These are phyloP conservation scores for Aplosporella prunicola DNA, from an alignment of 2,329 filamentous ascomycete genomes.

Conservation along the genomic window DNA sequence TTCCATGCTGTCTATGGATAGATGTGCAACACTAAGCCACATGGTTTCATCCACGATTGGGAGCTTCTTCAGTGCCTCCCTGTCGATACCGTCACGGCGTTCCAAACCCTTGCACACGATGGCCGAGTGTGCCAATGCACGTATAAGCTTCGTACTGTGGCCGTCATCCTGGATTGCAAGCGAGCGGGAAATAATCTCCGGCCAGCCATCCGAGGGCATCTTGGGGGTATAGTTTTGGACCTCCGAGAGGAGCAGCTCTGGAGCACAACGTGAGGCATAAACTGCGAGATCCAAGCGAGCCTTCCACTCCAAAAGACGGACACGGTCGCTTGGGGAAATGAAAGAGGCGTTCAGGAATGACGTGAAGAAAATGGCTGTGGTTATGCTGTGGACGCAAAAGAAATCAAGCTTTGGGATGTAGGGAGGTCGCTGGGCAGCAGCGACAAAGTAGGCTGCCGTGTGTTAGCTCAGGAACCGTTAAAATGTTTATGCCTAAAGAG, in stretches of 20 bases:
- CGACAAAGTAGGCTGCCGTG: conserved; percentile 43
- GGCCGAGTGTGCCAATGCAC: conserved; percentile 59
- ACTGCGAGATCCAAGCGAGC: conserved; percentile 63
- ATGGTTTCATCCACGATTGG: conserved; percentile 53
- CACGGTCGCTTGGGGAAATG: conserved; percentile 48
- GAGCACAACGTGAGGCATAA: conserved; percentile 60
- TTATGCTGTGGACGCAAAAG: conserved; percentile 71
- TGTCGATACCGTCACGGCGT: too few relatives aligned
- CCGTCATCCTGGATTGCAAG: conserved; percentile 57
- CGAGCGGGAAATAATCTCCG: conserved; percentile 33
- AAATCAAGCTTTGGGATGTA: conserved; percentile 73
- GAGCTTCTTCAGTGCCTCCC: too few relatives aligned
- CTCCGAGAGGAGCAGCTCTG: conserved; percentile 44
- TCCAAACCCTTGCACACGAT: conserved; percentile 32
- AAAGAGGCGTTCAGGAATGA: conserved; percentile 55
- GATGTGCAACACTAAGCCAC: conserved; percentile 51
- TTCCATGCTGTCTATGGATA: conserved; percentile 53
- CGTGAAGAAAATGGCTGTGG: conserved; percentile 63
- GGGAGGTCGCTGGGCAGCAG: conserved; percentile 52
- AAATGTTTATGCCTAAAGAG: too few relatives aligned
- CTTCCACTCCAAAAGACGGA: conserved; percentile 72
- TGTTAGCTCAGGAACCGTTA: too few relatives aligned
- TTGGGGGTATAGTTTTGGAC: not conserved
- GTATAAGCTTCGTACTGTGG: conserved; percentile 65
- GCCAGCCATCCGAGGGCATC: conserved; percentile 30